Percentiles rank a stretch among this genome's conserved stretches.
Conservation (phyloP, 805 yeast genomes). For the Priceomyces castillae region DNA sequence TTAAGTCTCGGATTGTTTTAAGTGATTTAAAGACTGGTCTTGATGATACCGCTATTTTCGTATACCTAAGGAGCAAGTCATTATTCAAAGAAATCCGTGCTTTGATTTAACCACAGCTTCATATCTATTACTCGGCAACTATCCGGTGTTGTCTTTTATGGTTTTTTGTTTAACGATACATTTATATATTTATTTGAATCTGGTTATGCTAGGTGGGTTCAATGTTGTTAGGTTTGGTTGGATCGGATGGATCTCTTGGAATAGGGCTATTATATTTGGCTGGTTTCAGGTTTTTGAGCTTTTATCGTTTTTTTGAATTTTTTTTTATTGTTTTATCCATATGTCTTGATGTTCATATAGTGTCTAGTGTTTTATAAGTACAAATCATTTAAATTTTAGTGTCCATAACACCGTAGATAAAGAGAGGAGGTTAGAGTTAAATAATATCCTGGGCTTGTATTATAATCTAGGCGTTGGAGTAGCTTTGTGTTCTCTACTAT, state of each 20-base stretch:
- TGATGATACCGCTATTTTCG: slow-evolving; percentile 4
- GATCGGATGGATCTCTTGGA: not conserved
- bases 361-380: not conserved
- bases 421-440: too few relatives aligned
- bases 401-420: too few relatives aligned
- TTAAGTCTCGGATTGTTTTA: not conserved
- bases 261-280: too few relatives aligned
- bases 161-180: not conserved
- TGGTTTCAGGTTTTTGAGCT: too few relatives aligned
- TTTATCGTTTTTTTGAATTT: too few relatives aligned
- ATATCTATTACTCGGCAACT: not conserved
- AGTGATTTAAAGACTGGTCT: not conserved
- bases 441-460: too few relatives aligned
- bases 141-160: not conserved
- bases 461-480: too few relatives aligned
- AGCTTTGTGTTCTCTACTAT: too few relatives aligned
- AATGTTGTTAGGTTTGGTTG: not conserved
- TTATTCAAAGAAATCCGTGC: not conserved
- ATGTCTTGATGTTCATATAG: not conserved
- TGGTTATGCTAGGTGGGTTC: not conserved
- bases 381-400: not conserved
- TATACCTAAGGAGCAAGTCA: not conserved
- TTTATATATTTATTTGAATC: not conserved
- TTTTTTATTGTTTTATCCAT: not conserved
- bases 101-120: not conserved